Evolutionary conservation across 148 eudicot species (phyloP), one percentile per base, ranked within the genome.

Genomic region (Rhododendron williamsianum): DNA sequence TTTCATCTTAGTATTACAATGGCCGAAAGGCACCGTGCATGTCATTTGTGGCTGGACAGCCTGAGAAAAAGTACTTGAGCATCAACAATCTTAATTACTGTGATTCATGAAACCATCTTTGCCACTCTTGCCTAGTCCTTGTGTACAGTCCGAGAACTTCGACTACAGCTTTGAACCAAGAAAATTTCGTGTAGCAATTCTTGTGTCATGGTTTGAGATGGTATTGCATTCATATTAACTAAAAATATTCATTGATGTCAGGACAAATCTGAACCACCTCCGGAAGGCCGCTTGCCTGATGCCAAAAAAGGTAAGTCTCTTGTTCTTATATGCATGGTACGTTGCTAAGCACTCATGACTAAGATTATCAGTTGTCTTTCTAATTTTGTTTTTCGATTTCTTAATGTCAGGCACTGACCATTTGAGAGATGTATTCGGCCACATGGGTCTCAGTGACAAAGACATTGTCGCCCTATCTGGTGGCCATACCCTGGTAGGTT

Each of bases 401-500:
- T 10, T 54, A 13, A 65, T 30, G 19, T 74, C 92, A 96, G 99
- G 98, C 12, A 80, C 83, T 87, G 97, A 93, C 87, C 99, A 96
- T 84, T 77, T 96, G 85, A 94, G 99, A 86, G 91, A 93, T 56
- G 94, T 96, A 9, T 96, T 96, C 45, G 67, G 92, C 81, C 94
- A 93, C 86, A 96, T 96, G 99, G 99, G 99, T 67, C 97, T 96
- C 52, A 73, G 86, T 83, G 99, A 96, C 89, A 90, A 90, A 87
- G 99, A 96, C 87, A 96, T 94, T 84, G 99, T 94, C 77, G 93
- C 93, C 33, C 93, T 96, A 58, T 96, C 99, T 87, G 99, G 99
- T 56, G 99, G 91, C 76, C 99, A 96, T 87, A 96, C 98, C 74
- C 89, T 96, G 98, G 98, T 96, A 49, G 38, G 91, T 82, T 19